Evolutionary conservation across 768 basidiomycete species (phyloP).

Genomic region (Kwoniella mangroviensis): DNA sequence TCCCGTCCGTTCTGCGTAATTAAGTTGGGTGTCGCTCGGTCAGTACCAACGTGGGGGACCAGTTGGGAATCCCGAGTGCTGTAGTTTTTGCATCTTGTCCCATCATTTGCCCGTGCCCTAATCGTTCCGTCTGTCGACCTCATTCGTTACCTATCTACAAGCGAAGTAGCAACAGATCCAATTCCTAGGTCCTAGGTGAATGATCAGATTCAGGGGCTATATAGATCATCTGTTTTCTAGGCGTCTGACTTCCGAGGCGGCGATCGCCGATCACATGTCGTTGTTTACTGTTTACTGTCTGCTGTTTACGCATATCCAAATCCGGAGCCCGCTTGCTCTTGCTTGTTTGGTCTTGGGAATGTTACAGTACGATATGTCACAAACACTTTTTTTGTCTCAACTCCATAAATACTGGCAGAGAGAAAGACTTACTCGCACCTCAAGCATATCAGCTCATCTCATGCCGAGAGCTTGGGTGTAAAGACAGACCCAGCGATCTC

Average conservation of each 20-base stretch:
- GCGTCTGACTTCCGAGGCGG: neutral
- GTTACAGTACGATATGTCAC: too few species aligned
- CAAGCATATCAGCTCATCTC: neutral
- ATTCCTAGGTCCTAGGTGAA: neutral
- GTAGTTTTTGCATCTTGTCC: conserved; percentile 1
- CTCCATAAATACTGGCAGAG: too few species aligned
- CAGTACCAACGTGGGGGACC: conserved; percentile 16
- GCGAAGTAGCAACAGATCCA: too few species aligned
- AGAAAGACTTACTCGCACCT: too few species aligned
- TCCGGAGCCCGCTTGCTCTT: too few species aligned
- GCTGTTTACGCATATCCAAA: too few species aligned
- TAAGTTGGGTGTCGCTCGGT: conserved; percentile 9
- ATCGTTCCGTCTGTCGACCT: neutral
- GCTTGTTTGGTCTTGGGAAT: too few species aligned
- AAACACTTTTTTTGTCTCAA: too few species aligned
- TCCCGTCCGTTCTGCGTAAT: conserved; percentile 6
- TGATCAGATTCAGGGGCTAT: neutral
- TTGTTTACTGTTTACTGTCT: too few species aligned
- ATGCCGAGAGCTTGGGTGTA: neutral
- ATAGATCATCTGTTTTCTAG: neutral
- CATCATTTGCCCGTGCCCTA: neutral
- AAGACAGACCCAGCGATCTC: neutral
- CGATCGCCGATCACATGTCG: neutral
- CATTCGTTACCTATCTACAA: neutral
- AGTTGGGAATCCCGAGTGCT: conserved; percentile 15